Base-by-base conservation (phyloP, 495 filamentous ascomycete genomes). In the Penicillium nucicola region DNA sequence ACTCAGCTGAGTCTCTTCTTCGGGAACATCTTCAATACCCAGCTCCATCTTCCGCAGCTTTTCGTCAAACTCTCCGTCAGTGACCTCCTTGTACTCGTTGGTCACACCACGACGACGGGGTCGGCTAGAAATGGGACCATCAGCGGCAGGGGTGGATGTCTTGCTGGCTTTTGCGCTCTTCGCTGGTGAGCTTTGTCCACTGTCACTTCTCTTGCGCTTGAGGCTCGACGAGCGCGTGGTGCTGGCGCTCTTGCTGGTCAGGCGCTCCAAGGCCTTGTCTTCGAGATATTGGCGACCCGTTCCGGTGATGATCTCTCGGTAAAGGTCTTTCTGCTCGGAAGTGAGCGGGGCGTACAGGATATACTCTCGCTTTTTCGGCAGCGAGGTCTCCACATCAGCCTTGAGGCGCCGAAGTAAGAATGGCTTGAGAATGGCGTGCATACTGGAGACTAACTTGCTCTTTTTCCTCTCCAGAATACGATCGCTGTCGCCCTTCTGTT, bases 351-450 rank as follows among this genome's bases (percentile, higher is more conserved):
- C 92, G 51, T 88, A 97, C 5, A 98, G 70, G 15, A 98, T 85
- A 62, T 98, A 98, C 65, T 98, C 93, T 30, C 93, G 83, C 72
- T 98, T 98, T 68, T 90, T 90, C 0, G 93, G 93, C n/a, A 98
- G 70, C 41, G 85, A 78, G 15, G 82, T 84, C 61, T 95, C 90
- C 2, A 98, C 93, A 66, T 98, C 93, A 1, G 89, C 84, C 69
- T 98, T 98, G 47, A 97, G 80, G 22, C 93, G 78, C 7, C 93
- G 81, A 8, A 98, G 74, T 0, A 98, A 77, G 56, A 98, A 87
- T 0, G 93, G 93, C 53, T 97, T 95, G 1, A 98, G 70, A 25
- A 98, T 90, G 0, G 89, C 83, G 63, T 97, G 93, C 58, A 98
- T 86, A 32, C 89, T 90, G 25, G 88, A 84, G 8, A 98, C 87